Evolutionary conservation across 768 basidiomycete genomes (phyloP).

Genomic region (Suillus alpinus): DNA sequence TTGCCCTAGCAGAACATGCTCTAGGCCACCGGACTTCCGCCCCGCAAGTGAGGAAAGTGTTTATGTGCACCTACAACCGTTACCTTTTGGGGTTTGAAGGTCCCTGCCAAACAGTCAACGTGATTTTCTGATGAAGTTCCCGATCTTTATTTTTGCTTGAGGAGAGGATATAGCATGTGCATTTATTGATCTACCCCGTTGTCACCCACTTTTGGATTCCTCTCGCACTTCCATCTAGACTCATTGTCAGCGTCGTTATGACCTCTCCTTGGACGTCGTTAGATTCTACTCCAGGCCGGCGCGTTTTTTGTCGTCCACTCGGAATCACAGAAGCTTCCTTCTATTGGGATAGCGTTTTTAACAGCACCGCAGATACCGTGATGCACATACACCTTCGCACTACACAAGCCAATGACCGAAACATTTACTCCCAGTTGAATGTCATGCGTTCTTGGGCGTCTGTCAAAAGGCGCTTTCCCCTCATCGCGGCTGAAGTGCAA

Average conservation of each 20-base stretch:
- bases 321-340: slow-evolving; percentile 39
- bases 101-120: not conserved
- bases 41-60: not conserved
- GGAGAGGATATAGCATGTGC: not conserved
- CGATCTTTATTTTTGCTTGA: not conserved
- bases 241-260: not conserved
- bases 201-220: not conserved
- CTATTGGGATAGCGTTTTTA: slow-evolving; percentile 36
- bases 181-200: not conserved
- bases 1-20: not conserved
- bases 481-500: slow-evolving; percentile 43
- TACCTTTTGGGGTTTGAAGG: not conserved
- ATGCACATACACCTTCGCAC: slow-evolving; percentile 37
- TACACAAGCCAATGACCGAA: slow-evolving; percentile 7
- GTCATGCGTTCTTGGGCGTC: slow-evolving; percentile 42
- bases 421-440: slow-evolving; percentile 27
- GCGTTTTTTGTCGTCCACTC: slow-evolving; percentile 29
- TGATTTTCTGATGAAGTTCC: not conserved
- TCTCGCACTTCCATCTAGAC: not conserved
- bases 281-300: slow-evolving; percentile 6
- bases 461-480: slow-evolving; percentile 47
- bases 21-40: not conserved
- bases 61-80: not conserved
- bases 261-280: slow-evolving; percentile 1
- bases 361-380: slow-evolving; percentile 43